These are phyloP conservation scores for Dissophora ornata DNA, from an alignment of 192 early-diverging fungal genomes.

Conservation along the genomic window DNA sequence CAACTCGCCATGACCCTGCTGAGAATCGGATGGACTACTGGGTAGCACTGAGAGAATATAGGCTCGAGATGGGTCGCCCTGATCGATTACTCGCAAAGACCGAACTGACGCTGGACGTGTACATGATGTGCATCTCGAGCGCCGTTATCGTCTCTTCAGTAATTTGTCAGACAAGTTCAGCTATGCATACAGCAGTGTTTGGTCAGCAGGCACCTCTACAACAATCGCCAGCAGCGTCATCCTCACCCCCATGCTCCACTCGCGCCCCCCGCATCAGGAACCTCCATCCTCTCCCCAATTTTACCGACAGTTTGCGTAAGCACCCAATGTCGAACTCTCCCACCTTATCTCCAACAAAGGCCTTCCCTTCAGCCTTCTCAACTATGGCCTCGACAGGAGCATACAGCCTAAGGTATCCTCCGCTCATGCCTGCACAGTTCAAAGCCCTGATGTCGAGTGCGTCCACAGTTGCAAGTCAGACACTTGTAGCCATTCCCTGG, in stretches of 20 bases:
- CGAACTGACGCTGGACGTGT: slow-evolving; percentile 15
- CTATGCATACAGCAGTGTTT: neutral
- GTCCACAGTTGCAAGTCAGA: slow-evolving; percentile 10
- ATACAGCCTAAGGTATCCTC: slow-evolving; percentile 1
- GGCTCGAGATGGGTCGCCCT: neutral
- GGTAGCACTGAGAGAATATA: neutral
- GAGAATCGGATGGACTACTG: neutral
- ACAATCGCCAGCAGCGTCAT: neutral
- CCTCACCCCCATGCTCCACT: neutral
- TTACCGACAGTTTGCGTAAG: neutral
- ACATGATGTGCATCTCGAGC: slow-evolving; percentile 39
- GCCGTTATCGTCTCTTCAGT: slow-evolving; percentile 31
- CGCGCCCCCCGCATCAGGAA: neutral
- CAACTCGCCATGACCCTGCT: neutral
- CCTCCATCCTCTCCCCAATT: neutral
- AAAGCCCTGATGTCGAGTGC: slow-evolving; percentile 27
- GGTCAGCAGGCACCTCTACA: neutral
- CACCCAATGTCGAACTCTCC: slow-evolving; percentile 5
- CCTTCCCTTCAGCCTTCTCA: neutral
- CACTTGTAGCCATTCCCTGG: slow-evolving; percentile 16
- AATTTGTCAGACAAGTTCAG: slow-evolving; percentile 26
- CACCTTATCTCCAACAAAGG: slow-evolving; percentile 14
- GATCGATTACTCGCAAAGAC: neutral
- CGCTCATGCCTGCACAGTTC: slow-evolving; percentile 26
- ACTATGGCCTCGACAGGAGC: neutral